Evolutionary conservation across 441 rosid species (phyloP), one percentile per base, ranked within the genome.

Genomic region (Populus hybrid): DNA sequence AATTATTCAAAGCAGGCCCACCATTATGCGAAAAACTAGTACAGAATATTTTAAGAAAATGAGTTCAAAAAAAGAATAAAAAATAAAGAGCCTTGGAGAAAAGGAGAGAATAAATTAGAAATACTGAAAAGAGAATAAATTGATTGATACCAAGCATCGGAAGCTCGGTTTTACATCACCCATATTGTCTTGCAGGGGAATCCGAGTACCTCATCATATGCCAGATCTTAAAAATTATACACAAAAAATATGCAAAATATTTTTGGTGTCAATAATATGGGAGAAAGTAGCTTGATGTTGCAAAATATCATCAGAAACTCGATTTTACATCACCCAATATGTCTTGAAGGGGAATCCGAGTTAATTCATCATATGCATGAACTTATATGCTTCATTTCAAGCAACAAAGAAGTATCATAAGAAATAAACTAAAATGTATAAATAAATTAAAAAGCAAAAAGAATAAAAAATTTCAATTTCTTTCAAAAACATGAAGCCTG

Each of bases 181-280:
- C 94, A 88, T 53, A 33, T 74, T 75, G 89, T 83, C 91, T 83
- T 85, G 94, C 92, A 93, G 94, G 93, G 97, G 93, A 94, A 93
- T 93, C 96, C 93, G 86, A 92, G 91, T 82, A 86, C 11, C 4
- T 92, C 96, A 64, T 91, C 98, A 89, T 74, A 61, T 87, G 90
- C 88, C 29, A 53, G 75, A 31, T 31, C 2, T 14, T 59, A 31
- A 31, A 31, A 31, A 31, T 5, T 4, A 31, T 31, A 31, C 5
- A 31, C 33, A 31, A 31, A 36, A 2, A 24, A 24, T 24, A 24
- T 1, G 26, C 26, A 1, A 24, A 24, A 24, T 24, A 24, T 24
- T 24, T 24, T 45, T 33, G 36, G 53, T 8, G 16, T n/a, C 1
- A 63, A 26, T 2, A 1, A 69, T 20, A n/a, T 0, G 33, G 9